Evolutionary conservation across 1,139 yeast genomes (phyloP).

Genomic region (Diutina catenulata): DNA sequence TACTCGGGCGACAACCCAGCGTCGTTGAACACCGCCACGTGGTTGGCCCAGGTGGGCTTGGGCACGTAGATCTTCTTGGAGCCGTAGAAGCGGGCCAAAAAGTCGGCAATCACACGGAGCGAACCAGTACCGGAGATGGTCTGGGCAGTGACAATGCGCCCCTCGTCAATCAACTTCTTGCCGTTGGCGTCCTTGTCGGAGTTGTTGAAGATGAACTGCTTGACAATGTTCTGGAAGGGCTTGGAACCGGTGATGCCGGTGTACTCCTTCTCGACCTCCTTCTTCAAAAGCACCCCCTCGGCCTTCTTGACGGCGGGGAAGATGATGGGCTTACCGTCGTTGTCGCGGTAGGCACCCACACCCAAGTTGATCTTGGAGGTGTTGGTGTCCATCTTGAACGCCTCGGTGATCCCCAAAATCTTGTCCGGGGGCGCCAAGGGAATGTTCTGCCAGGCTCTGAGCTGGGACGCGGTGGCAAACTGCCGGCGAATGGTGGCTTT

Average conservation of each 20-base stretch:
- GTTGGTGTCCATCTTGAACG: slow-evolving; percentile 31
- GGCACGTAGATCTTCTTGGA: slow-evolving; percentile 43
- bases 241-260: slow-evolving; percentile 43
- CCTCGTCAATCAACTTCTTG: slow-evolving; percentile 31
- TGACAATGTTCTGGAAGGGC: slow-evolving; percentile 35
- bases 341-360: slow-evolving; percentile 40
- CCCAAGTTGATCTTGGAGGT: slow-evolving; percentile 35
- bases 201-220: slow-evolving; percentile 39
- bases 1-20: slow-evolving; percentile 33
- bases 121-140: slow-evolving; percentile 54
- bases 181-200: slow-evolving; percentile 37
- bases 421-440: slow-evolving; percentile 67
- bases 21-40: slow-evolving; percentile 43
- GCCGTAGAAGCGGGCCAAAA: slow-evolving; percentile 35
- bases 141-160: slow-evolving; percentile 43
- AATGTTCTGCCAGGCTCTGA: slow-evolving; percentile 27
- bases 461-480: slow-evolving; percentile 1
- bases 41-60: slow-evolving; percentile 71
- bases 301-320: slow-evolving; percentile 39
- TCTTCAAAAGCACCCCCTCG: slow-evolving; percentile 24
- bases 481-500: slow-evolving; percentile 1
- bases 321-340: slow-evolving; percentile 34
- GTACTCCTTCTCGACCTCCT: slow-evolving; percentile 45
- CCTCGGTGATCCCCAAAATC: slow-evolving; percentile 56
- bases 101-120: slow-evolving; percentile 43